Evolutionary conservation across 148 eudicot species (phyloP), one percentile per base, ranked within the genome.

Genomic region (Cornus controversa): DNA sequence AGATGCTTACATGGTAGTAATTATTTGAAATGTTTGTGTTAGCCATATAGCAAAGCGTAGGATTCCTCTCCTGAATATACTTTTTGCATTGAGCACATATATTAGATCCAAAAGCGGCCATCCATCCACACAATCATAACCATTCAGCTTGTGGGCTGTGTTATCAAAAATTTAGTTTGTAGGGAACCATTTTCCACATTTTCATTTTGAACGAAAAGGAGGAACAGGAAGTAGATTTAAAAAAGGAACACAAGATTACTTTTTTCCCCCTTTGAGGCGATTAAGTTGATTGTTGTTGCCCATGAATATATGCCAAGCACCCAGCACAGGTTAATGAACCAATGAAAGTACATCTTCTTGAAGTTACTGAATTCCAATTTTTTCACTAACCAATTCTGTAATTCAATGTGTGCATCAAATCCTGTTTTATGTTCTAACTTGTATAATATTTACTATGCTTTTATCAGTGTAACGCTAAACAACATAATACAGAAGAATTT

Each of bases 391-490:
- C 45, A 40, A 4, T 40, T 31, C 6, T 40, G 7, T 40, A 40
- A 40, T 40, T 40, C 8, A 6, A 3, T 3, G 57, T 4, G 20
- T 50, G 57, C 7, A 16, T 40, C 24, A 29, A 60, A 45, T 4
- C 75, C 9, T 14, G 62, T 23, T 31, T 54, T 73, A 0, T 42
- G 72, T 36, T 64, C 24, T 27, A 50, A 36, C 22, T 72, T 31
- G 27, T 50, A 8, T 81, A 72, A 63, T 31, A 58, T 70, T 75
- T 72, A 65, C 29, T 71, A 28, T 72, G 26, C 37, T 70, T 88
- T 84, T 78, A 60, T 72, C 92, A 96, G 99, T 85, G 98, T 96
- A 83, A 93, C 97, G 50, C 85, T 96, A 82, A 92, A 92, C 90
- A 96, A 91, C 86, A 93, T 96, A 69, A 89, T 96, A 74, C 86